phyloP scores from a whole-genome alignment of 768 basidiomycete genomes.

The Calocera cornea region DNA sequence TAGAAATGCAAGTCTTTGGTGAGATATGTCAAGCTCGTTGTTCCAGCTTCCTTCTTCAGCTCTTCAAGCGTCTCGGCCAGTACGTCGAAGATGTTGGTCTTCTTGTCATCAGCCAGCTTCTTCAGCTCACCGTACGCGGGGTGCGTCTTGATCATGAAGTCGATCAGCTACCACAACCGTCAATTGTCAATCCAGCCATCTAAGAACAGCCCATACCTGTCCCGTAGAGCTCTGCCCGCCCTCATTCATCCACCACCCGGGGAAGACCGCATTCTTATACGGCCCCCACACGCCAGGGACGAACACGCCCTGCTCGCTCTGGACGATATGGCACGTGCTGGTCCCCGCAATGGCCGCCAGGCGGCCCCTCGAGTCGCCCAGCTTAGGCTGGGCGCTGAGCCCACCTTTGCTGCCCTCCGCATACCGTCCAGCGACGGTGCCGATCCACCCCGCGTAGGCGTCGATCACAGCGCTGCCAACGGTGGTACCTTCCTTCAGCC shows the following conservation, averaged over 20 bases:
- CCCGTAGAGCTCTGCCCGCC: constrained; percentile 98
- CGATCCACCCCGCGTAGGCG: constrained; percentile 95
- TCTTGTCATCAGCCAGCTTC: constrained; percentile 42
- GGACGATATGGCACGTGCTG: constrained; percentile 84
- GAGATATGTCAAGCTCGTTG: constrained; percentile 61
- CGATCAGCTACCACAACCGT: constrained; percentile 51
- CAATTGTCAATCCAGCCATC: not conserved
- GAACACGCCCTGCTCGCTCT: constrained; percentile 73
- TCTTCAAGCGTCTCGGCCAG: constrained; percentile 60
- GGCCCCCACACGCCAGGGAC: constrained; percentile 91
- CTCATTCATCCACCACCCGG: constrained; percentile 99
- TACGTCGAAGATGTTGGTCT: constrained; percentile 25
- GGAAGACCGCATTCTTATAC: constrained; percentile 83
- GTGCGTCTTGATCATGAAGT: constrained; percentile 89
- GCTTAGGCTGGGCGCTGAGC: constrained; percentile 42
- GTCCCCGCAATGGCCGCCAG: constrained; percentile 92
- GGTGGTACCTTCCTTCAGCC: constrained; percentile 70
- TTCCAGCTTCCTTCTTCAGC: constrained; percentile 41
- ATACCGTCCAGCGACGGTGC: constrained; percentile 76
- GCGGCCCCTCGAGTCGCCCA: constrained; percentile 66
- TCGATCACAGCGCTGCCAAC: constrained; percentile 94
- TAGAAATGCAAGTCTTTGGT: constrained; percentile 87
- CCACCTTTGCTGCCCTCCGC: constrained; percentile 32
- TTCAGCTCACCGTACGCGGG: constrained; percentile 64
- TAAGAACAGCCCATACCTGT: constrained; percentile 37